These are phyloP conservation scores for Arthroderma sp. DNA, from an alignment of 2,329 filamentous ascomycete species.

Conservation along the genomic window DNA sequence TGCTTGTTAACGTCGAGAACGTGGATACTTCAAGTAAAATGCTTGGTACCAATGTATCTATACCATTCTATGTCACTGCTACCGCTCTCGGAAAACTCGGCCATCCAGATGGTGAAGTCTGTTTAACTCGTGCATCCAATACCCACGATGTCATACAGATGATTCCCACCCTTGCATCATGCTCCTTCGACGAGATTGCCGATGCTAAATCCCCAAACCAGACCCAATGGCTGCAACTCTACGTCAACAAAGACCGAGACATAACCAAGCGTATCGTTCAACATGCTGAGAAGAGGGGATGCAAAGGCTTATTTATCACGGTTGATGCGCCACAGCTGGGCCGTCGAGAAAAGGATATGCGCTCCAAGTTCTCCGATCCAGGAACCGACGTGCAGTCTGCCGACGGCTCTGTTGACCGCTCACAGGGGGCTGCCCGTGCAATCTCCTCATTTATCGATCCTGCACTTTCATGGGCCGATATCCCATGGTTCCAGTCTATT, in stretches of 20 bases:
- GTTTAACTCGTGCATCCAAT: constrained; percentile 70
- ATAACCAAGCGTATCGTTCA: constrained; percentile 84
- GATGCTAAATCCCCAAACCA: constrained; percentile 70
- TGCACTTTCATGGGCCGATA: constrained; percentile 80
- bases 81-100: constrained; percentile 93
- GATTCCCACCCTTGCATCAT: constrained; percentile 94
- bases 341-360: constrained; percentile 94
- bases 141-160: constrained; percentile 92
- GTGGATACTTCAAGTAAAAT: constrained; percentile 84
- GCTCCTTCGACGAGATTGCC: constrained; percentile 93
- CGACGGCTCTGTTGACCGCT: constrained; percentile 59
- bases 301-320: constrained; percentile 94
- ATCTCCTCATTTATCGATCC: constrained; percentile 98
- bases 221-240: constrained; percentile 92
- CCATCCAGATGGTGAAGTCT: constrained; percentile 82
- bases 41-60: constrained; percentile 71
- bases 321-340: constrained; percentile 95
- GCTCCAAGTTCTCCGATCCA: constrained; percentile 72
- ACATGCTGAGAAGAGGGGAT: constrained; percentile 82
- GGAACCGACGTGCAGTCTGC: constrained; percentile 67
- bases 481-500: constrained; percentile 81
- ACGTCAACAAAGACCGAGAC: constrained; percentile 88
- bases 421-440: constrained; percentile 83
- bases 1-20: constrained; percentile 79
- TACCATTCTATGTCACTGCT: constrained; percentile 93